These are phyloP conservation scores for Santalum album DNA, from an alignment of 164 flowering plant species.

Conservation along the genomic window DNA sequence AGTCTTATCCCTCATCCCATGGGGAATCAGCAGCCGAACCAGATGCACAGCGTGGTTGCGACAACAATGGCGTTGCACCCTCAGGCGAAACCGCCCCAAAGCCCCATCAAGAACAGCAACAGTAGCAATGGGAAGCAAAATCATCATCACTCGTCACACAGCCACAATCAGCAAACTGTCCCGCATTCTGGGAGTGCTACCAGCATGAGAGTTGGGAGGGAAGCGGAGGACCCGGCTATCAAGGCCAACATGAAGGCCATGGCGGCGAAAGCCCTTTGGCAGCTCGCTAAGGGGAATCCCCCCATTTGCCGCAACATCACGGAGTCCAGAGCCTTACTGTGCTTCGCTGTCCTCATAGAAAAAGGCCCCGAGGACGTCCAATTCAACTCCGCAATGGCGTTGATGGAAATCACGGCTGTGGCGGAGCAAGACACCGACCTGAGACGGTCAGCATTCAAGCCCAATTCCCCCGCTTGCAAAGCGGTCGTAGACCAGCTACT, in stretches of 20 bases:
- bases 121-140: constrained; percentile 11
- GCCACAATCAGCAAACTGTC: constrained; percentile 8
- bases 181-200: constrained; percentile 13
- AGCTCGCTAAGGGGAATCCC: constrained; percentile 35
- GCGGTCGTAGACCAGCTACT: constrained; percentile 47
- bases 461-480: constrained; percentile 44
- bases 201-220: constrained; percentile 24
- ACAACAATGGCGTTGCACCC: constrained; percentile 24
- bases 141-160: constrained; percentile 6
- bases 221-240: constrained; percentile 33
- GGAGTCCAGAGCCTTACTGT: constrained; percentile 46
- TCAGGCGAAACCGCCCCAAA: constrained; percentile 6
- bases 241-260: constrained; percentile 45
- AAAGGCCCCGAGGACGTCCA: constrained; percentile 36
- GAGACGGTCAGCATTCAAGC: constrained; percentile 53
- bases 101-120: neutral
- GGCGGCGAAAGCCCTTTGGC: constrained; percentile 54
- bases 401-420: constrained; percentile 55
- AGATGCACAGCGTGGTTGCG: constrained; percentile 30
- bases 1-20: constrained; percentile 13
- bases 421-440: constrained; percentile 45
- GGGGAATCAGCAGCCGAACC: constrained; percentile 16
- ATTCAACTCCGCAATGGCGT: constrained; percentile 50
- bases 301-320: constrained; percentile 42
- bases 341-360: constrained; percentile 50